Percentiles rank a stretch among this genome's conserved stretches.
These are phyloP conservation scores for Gonium pectorale DNA, from an alignment of 139 green algal species.

Conservation along the genomic window DNA sequence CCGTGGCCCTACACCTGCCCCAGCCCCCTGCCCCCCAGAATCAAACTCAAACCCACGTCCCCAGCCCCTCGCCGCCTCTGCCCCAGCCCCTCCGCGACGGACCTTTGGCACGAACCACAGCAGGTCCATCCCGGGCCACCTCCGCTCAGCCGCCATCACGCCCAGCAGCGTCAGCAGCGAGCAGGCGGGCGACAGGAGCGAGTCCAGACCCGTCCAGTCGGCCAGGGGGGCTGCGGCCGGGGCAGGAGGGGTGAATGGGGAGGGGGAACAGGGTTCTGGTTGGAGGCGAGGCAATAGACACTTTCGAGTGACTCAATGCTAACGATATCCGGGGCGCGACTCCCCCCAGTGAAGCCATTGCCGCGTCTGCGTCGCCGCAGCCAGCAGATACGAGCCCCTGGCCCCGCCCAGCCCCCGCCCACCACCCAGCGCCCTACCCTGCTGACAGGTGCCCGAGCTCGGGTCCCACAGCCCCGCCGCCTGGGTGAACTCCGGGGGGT, in stretches of 20 bases:
- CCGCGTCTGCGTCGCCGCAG: no score
- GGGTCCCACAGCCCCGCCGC: slow-evolving; percentile 37
- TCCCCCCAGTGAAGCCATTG: no score
- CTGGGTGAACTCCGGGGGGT: not conserved
- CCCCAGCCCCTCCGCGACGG: no score
- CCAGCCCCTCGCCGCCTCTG: not conserved
- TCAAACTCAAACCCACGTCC: no score
- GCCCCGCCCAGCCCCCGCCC: no score
- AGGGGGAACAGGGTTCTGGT: not conserved
- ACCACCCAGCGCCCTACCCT: no score
- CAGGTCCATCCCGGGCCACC: slow-evolving; percentile 21
- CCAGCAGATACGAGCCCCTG: no score
- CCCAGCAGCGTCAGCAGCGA: slow-evolving; percentile 34
- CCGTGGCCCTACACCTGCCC: no score
- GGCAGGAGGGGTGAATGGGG: not conserved
- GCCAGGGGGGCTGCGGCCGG: slow-evolving; percentile 6
- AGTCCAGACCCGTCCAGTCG: slow-evolving; percentile 60
- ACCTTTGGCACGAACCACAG: slow-evolving; percentile 50
- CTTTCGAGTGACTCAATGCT: no score
- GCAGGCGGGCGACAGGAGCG: slow-evolving; percentile 45
- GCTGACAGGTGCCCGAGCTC: slow-evolving; percentile 36
- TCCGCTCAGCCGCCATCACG: slow-evolving; percentile 29
- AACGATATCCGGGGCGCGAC: no score
- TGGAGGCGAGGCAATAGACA: no score
- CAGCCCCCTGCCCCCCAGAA: no score